Percentiles rank a stretch among this genome's conserved stretches.
phyloP scores from a whole-genome alignment of 2,329 filamentous ascomycete genomes.

The Elsinoe arachidis region DNA sequence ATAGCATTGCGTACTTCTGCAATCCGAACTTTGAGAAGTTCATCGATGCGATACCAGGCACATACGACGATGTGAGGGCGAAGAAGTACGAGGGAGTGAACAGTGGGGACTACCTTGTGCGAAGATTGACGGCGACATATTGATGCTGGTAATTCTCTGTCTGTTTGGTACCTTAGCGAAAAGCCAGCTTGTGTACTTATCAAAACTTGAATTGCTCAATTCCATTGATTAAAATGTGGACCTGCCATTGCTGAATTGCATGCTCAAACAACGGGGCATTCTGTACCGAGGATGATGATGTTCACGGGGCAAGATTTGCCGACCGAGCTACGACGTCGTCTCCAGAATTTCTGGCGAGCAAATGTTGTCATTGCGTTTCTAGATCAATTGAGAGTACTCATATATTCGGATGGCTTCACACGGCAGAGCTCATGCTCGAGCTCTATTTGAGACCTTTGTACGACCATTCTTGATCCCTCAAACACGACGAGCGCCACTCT shows the following conservation, averaged over 20 bases:
- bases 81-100: conserved; percentile 76
- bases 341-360: neutral
- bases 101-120: conserved; percentile 71
- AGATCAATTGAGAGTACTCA: neutral
- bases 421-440: conserved; percentile 20
- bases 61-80: conserved; percentile 53
- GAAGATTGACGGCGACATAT: conserved; percentile 65
- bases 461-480: conserved; percentile 22
- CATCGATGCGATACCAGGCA: conserved; percentile 76
- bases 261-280: neutral
- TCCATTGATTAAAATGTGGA: neutral
- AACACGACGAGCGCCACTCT: neutral
- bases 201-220: neutral
- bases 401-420: conserved; percentile 1
- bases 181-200: neutral
- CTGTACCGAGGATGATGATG: neutral
- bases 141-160: conserved; percentile 16
- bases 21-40: conserved; percentile 69
- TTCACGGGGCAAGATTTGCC: neutral
- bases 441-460: conserved; percentile 39
- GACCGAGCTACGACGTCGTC: neutral
- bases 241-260: neutral
- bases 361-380: neutral
- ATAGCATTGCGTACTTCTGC: conserved; percentile 89
- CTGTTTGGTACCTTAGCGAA: neutral